Percentiles rank a stretch among this genome's conserved stretches.
Conservation (phyloP, 179 eudicot species). For the Gypsophila paniculata region DNA sequence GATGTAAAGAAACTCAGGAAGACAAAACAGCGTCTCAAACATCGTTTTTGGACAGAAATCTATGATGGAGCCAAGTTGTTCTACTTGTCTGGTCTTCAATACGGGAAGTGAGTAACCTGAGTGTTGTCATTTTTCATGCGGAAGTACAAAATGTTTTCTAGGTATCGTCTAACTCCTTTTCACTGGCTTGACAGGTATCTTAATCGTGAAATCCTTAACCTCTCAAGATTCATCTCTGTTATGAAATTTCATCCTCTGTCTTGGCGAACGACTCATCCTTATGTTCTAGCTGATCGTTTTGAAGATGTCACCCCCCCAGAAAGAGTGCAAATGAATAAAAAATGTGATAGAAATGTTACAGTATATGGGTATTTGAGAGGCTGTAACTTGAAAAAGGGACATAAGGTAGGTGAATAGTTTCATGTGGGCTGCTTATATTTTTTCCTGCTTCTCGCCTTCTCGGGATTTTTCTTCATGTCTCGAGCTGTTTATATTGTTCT, state of each 20-base stretch:
- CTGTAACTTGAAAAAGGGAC: constrained; percentile 83
- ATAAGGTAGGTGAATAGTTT: constrained; percentile 77
- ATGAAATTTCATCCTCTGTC: constrained; percentile 81
- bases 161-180: constrained; percentile 14
- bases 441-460: too few relatives aligned
- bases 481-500: too few relatives aligned
- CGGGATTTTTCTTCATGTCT: too few relatives aligned
- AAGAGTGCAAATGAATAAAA: constrained; percentile 47
- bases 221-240: constrained; percentile 89
- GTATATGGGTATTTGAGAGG: constrained; percentile 93
- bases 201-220: constrained; percentile 82
- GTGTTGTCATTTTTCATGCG: neutral
- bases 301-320: constrained; percentile 95
- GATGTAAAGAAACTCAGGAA: constrained; percentile 83
- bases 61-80: constrained; percentile 81
- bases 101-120: constrained; percentile 75
- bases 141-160: constrained; percentile 7
- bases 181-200: constrained; percentile 53
- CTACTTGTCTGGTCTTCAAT: constrained; percentile 83
- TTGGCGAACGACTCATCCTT: constrained; percentile 81
- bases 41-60: constrained; percentile 92
- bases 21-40: constrained; percentile 88
- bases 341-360: constrained; percentile 83
- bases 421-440: too few relatives aligned
- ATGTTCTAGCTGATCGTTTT: constrained; percentile 81